phyloP scores from a whole-genome alignment of 441 rosid genomes.

The Viola pubescens region DNA sequence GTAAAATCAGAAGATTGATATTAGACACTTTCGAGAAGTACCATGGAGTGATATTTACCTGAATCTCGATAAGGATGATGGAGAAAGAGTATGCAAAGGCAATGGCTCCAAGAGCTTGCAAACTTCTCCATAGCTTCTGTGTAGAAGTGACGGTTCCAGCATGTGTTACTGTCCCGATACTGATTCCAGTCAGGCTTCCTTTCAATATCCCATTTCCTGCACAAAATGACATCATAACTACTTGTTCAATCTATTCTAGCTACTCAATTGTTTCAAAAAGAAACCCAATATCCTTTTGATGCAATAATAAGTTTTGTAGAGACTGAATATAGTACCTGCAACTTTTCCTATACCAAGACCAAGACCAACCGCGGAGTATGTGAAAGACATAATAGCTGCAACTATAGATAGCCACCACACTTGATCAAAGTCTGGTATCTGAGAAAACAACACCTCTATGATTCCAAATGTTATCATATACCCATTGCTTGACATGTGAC shows the following conservation, averaged over 20 bases:
- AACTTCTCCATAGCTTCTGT: constrained; percentile 72
- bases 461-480: constrained; percentile 76
- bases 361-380: constrained; percentile 67
- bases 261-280: too few species aligned
- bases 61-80: constrained; percentile 63
- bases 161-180: constrained; percentile 37
- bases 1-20: background rate
- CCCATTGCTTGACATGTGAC: constrained; percentile 57
- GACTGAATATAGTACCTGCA: constrained; percentile 31
- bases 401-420: constrained; percentile 84
- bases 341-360: constrained; percentile 71
- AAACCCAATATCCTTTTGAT: background rate
- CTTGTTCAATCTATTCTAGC: too few species aligned
- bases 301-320: background rate
- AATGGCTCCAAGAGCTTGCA: constrained; percentile 70
- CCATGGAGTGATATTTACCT: constrained; percentile 24
- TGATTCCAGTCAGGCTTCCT: constrained; percentile 73
- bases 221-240: background rate
- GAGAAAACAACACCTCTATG: constrained; percentile 52
- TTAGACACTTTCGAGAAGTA: background rate
- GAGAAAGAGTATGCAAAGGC: constrained; percentile 83
- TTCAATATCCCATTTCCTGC: constrained; percentile 40
- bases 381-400: constrained; percentile 83
- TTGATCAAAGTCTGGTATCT: constrained; percentile 78
- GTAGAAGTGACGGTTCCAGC: constrained; percentile 41